These are phyloP conservation scores for Candida germanica DNA, from an alignment of 805 yeast species.

Conservation along the genomic window DNA sequence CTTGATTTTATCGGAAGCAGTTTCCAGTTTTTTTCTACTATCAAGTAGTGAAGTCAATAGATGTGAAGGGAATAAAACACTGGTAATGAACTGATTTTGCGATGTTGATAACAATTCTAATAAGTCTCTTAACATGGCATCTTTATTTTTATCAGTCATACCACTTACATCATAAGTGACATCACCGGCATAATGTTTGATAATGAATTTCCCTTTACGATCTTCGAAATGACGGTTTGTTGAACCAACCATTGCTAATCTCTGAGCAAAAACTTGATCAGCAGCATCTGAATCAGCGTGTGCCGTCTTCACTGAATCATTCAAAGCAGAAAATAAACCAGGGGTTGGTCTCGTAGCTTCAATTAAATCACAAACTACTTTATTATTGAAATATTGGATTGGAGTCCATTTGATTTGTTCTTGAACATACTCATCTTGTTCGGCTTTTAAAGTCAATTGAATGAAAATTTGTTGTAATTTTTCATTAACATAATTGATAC, in stretches of 20 bases:
- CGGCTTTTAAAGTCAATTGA: constrained; percentile 91
- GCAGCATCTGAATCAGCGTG: constrained; percentile 97
- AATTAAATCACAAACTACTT: constrained; percentile 93
- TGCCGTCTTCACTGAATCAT: constrained; percentile 97
- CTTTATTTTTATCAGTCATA: constrained; percentile 97
- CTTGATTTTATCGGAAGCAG: constrained; percentile 94
- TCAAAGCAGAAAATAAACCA: constrained; percentile 92
- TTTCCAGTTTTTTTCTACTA: constrained; percentile 81
- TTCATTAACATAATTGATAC: constrained; percentile 94
- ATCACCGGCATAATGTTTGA: constrained; percentile 98
- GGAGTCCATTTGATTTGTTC: constrained; percentile 98
- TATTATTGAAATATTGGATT: constrained; percentile 91
- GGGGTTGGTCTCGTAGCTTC: constrained; percentile 89
- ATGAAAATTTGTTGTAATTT: constrained; percentile 95
- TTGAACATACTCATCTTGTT: constrained; percentile 94
- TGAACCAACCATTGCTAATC: constrained; percentile 76
- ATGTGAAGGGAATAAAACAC: constrained; percentile 40
- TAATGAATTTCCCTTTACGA: constrained; percentile 80
- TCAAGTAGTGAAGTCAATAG: constrained; percentile 40
- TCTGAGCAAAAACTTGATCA: constrained; percentile 91
- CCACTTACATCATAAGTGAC: constrained; percentile 85
- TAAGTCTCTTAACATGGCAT: constrained; percentile 84
- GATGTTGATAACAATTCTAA: constrained; percentile 76
- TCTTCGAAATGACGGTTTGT: constrained; percentile 84
- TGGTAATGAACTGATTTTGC: constrained; percentile 64